Percentiles rank a stretch among this genome's conserved stretches.
Conservation (phyloP, 345 rosid species). For the Hibiscus tridactylites region DNA sequence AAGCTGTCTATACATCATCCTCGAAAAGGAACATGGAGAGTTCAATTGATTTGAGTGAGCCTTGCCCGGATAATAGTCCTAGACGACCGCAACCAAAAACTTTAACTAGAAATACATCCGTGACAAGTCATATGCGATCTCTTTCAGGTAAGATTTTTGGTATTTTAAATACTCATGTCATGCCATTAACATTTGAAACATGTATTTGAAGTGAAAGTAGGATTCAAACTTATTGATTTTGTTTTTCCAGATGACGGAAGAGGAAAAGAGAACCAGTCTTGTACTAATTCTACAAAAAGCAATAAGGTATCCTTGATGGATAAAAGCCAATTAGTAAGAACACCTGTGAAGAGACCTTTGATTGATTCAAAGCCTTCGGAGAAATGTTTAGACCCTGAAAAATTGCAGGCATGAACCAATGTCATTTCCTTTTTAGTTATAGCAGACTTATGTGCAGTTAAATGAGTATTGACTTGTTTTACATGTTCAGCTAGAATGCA, state of each 20-base stretch:
- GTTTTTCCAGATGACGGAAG: constrained; percentile 23
- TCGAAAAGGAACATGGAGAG: constrained; percentile 35
- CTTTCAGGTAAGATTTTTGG: constrained; percentile 27
- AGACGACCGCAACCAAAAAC: constrained; percentile 21
- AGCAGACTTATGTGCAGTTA: constrained; percentile 1
- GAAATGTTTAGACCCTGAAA: constrained; percentile 38
- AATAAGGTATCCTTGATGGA: constrained; percentile 12
- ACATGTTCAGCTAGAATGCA: constrained; percentile 33
- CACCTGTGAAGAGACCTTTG: constrained; percentile 26
- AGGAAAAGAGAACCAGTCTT: constrained; percentile 32
- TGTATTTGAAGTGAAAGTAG: background rate
- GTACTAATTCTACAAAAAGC: constrained; percentile 18
- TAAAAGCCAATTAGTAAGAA: background rate
- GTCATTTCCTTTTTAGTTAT: background rate
- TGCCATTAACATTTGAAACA: constrained; percentile 1
- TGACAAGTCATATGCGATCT: constrained; percentile 16
- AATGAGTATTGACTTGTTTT: constrained; percentile 4
- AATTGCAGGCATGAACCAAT: constrained; percentile 27
- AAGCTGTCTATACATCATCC: constrained; percentile 52
- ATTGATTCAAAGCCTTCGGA: constrained; percentile 22
- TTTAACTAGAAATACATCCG: constrained; percentile 14
- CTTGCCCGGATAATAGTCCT: constrained; percentile 18
- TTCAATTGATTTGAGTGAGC: constrained; percentile 22
- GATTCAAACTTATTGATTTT: background rate
- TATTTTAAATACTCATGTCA: background rate